Base-by-base conservation (phyloP, 23 red algal species). In the Gracilaria vermiculophylla region DNA sequence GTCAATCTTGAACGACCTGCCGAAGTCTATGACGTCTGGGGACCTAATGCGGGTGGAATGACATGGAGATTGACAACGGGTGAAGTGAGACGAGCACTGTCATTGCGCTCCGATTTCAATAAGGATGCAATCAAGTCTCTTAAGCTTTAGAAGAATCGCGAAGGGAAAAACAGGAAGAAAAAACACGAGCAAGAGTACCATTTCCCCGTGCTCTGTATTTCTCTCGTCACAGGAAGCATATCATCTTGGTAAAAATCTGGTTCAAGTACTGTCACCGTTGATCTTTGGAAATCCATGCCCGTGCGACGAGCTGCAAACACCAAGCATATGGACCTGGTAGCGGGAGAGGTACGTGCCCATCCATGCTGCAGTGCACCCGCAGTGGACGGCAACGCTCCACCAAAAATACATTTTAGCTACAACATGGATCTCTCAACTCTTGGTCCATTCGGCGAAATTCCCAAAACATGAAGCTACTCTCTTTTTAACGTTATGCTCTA, bases 1-100 rank as follows among this genome's bases (percentile, higher is more conserved):
- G 90, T 93, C 15, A 97, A 97, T 78, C 47, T 93, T n/a, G 95
- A 97, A 53, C 92, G 72, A 33, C 95, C 89, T 28, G 76, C 71
- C 0, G 95, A 97, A 53, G 70, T 93, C 21, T 88, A 93, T 75
- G 95, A 93, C 29, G 58, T 93, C 7, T 93, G 95, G 95, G 82
- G 86, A 12, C 62, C 73, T 1, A 89, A 89, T 41, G 93, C 83
- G 16, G 93, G 85, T 6, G 93, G 93, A 12, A 89, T 88, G 93
- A 80, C 83, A 42, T 95, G 85, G 93, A 74, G 93, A 42, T 78
- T 95, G 21, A 49, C 76, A 12, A 64, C 93, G 5, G 34, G 58
- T 37, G 93, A 95, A 58, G 93, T 95, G 76, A 86, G 93, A 9
- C 41, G 79, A 13, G 56, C 78, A 12, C 78, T 95, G 32, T 39